These are phyloP conservation scores for Wickerhamiella azymoides DNA, from an alignment of 805 yeast genomes.

Conservation along the genomic window DNA sequence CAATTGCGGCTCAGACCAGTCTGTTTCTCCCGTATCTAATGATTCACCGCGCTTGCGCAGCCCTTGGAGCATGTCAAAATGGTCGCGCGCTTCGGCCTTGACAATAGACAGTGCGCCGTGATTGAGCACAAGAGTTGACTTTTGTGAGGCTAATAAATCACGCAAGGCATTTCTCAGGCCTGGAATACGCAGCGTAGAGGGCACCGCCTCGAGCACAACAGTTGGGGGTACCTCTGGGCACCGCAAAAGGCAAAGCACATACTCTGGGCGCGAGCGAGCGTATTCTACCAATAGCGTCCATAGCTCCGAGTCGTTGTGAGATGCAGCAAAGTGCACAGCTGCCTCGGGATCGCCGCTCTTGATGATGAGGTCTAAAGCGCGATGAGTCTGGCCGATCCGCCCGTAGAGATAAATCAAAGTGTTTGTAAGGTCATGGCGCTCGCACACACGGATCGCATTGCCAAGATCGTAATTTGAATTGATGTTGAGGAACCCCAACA, in stretches of 20 bases:
- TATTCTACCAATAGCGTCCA: slow-evolving; percentile 66
- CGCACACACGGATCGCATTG: slow-evolving; percentile 54
- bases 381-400: slow-evolving; percentile 61
- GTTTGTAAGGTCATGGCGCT: slow-evolving; percentile 36
- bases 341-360: slow-evolving; percentile 63
- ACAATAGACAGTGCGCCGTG: slow-evolving; percentile 43
- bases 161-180: slow-evolving; percentile 51
- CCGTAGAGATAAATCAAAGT: slow-evolving; percentile 77
- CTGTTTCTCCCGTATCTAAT: not conserved
- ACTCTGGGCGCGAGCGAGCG: slow-evolving; percentile 59
- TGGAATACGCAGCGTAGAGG: slow-evolving; percentile 44
- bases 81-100: slow-evolving; percentile 29
- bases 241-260: slow-evolving; percentile 60
- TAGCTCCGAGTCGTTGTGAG: slow-evolving; percentile 54
- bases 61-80: not conserved
- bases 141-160: slow-evolving; percentile 50
- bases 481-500: slow-evolving; percentile 48
- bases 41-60: slow-evolving; percentile 5
- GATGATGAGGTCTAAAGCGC: slow-evolving; percentile 65
- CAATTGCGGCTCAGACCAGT: slow-evolving; percentile 1
- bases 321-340: slow-evolving; percentile 68
- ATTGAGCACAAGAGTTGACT: slow-evolving; percentile 35
- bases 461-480: slow-evolving; percentile 49
- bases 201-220: slow-evolving; percentile 53
- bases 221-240: slow-evolving; percentile 38